These are phyloP conservation scores for Canna indica DNA, from an alignment of 176 grass and related monocot genomes.

Conservation along the genomic window DNA sequence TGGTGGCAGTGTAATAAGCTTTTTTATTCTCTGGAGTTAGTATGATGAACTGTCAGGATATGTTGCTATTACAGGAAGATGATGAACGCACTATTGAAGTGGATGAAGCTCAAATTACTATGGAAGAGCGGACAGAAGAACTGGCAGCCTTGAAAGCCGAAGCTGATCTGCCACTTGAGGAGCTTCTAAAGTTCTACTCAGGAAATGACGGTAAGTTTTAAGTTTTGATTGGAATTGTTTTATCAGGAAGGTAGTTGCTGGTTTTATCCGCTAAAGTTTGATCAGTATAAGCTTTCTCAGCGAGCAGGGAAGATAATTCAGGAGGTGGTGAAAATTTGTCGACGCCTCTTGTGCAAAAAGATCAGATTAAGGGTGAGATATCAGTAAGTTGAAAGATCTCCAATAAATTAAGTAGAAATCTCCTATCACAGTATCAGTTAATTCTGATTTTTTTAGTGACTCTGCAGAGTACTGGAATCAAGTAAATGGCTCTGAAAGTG, in stretches of 20 bases:
- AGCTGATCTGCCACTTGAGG: constrained; percentile 81
- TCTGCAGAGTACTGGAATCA: constrained; percentile 61
- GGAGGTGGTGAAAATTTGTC: constrained; percentile 27
- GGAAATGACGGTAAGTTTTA: constrained; percentile 5
- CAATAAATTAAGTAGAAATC: constrained; percentile 12
- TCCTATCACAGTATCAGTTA: constrained; percentile 28
- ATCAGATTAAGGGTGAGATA: constrained; percentile 73
- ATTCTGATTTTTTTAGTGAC: constrained; percentile 51
- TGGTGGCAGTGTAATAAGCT: neutral
- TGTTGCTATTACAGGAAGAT: constrained; percentile 58
- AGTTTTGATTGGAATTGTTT: neutral
- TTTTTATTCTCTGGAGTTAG: neutral
- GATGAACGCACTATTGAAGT: constrained; percentile 77
- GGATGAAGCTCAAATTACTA: constrained; percentile 90
- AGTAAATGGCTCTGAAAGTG: constrained; percentile 59
- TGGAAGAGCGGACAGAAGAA: constrained; percentile 70
- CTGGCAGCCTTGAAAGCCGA: constrained; percentile 71
- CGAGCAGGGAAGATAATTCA: constrained; percentile 67
- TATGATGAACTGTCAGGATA: constrained; percentile 3
- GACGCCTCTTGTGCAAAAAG: constrained; percentile 36
- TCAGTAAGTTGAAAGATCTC: constrained; percentile 32
- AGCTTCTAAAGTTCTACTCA: constrained; percentile 45
- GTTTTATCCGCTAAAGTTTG: constrained; percentile 28
- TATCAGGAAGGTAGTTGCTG: neutral
- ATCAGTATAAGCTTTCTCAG: constrained; percentile 80